Base-by-base conservation (phyloP, 2,329 filamentous ascomycete species). In the Xylaria sp. region DNA sequence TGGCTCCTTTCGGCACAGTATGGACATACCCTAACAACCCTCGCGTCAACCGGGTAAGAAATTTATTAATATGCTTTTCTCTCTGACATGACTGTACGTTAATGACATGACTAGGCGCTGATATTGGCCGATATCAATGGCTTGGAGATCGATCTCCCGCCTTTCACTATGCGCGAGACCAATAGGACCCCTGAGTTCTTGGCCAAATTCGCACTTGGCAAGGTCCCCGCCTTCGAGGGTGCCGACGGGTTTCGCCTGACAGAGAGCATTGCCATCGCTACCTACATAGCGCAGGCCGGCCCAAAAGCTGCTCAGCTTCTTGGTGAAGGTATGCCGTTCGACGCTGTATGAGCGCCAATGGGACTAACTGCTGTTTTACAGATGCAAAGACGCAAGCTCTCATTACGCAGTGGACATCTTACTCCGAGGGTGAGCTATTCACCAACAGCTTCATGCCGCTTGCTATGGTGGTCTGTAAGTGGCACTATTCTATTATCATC, bases 181-280 rank as follows among this genome's bases (percentile, higher is more conserved):
- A 86, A 85, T 79, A 74, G 75, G 51, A 79, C 77, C n/a, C 77
- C 81, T 3, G 82, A 83, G 3, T 87, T 82, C 78, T 75, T 83
- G 16, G 68, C 81, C 76, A 86, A 86, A 72, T 87, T 86, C 77
- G 84, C 85, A 12, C 74, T 84, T 47, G 85, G 84, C 73, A 87
- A 86, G 74, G 82, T 86, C 9, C 85, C 85, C 10, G 81, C 80
- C 50, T 82, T 87, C 62, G 82, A 84, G 72, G 79, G 79, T 40
- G 78, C 83, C 23, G 83, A 86, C 71, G 84, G 84, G 54, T 81
- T 85, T 74, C 76, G 70, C 71, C 60, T 87, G 32, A 73, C 80
- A 67, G 85, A 87, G 70, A 79, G 80, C 42, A 79, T 80, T 42
- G 85, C 85, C 60, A 87, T 87, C 72, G 78, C 79, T n/a, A 76